Percentiles rank a stretch among this genome's conserved stretches.
phyloP scores from a whole-genome alignment of 2,329 filamentous ascomycete species.

The Neonectria punicea region DNA sequence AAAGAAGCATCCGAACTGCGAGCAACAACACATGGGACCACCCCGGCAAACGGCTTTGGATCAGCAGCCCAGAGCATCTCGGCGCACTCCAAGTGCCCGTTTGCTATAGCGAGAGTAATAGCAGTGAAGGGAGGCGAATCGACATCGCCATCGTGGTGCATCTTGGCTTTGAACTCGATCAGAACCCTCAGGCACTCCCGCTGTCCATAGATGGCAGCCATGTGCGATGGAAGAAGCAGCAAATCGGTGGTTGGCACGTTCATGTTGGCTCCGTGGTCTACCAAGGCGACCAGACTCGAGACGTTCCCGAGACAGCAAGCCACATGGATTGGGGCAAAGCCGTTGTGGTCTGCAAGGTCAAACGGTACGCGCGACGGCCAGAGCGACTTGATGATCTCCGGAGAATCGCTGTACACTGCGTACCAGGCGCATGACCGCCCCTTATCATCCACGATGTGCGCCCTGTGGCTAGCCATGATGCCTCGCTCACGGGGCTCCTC shows the following conservation, averaged over 20 bases:
- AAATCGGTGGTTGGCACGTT: neutral
- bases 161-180: neutral
- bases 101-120: constrained; percentile 3
- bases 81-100: constrained; percentile 8
- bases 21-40: neutral
- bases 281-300: neutral
- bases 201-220: constrained; percentile 4
- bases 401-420: constrained; percentile 1
- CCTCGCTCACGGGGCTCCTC: neutral
- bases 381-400: neutral
- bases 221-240: neutral
- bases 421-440: constrained; percentile 2
- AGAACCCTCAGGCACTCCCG: neutral
- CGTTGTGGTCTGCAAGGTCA: constrained; percentile 1
- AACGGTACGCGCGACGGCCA: neutral
- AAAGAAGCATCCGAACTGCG: neutral
- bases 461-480: neutral
- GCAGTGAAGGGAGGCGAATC: neutral
- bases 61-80: neutral
- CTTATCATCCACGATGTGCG: neutral
- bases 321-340: constrained; percentile 4
- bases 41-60: neutral
- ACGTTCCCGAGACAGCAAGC: constrained; percentile 3
- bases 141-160: neutral
- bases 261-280: neutral